These are phyloP conservation scores for Aspergillus conjunctus DNA, from an alignment of 495 filamentous ascomycete species.

Conservation along the genomic window DNA sequence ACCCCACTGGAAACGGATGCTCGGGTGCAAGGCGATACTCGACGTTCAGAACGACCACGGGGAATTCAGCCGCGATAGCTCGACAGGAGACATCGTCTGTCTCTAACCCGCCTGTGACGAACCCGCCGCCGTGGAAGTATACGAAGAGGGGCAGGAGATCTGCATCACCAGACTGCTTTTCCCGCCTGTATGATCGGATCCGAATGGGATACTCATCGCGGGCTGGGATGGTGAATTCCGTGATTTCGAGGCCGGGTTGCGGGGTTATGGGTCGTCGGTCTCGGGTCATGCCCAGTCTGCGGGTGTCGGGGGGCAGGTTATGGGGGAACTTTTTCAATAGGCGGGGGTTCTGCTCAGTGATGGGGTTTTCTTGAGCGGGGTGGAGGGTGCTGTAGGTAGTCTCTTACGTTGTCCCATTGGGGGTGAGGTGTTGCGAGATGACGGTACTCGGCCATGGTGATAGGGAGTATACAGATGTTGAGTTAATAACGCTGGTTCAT, in stretches of 20 bases:
- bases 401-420: slow-evolving; percentile 21
- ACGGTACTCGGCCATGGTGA: slow-evolving; percentile 22
- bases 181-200: slow-evolving; percentile 19
- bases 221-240: slow-evolving; percentile 22
- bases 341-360: neutral
- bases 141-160: slow-evolving; percentile 28
- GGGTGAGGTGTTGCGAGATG: slow-evolving; percentile 21
- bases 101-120: slow-evolving; percentile 38
- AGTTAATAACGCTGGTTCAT: no score
- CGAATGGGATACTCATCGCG: slow-evolving; percentile 21
- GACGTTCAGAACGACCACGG: slow-evolving; percentile 56
- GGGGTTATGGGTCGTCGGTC: slow-evolving; percentile 19
- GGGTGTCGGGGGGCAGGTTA: slow-evolving; percentile 14
- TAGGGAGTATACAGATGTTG: neutral
- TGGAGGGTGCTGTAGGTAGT: neutral
- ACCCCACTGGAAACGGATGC: slow-evolving; percentile 58
- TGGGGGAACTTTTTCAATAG: slow-evolving; percentile 3
- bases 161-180: neutral
- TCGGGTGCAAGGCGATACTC: slow-evolving; percentile 73
- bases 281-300: slow-evolving; percentile 6
- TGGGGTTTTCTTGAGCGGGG: neutral
- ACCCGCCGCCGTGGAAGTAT: slow-evolving; percentile 47
- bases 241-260: slow-evolving; percentile 21
- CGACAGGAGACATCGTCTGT: slow-evolving; percentile 42
- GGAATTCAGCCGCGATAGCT: slow-evolving; percentile 30